Percentiles rank a stretch among this genome's conserved stretches.
phyloP scores from a whole-genome alignment of 2,329 filamentous ascomycete species.

The Colletotrichum graminicola region DNA sequence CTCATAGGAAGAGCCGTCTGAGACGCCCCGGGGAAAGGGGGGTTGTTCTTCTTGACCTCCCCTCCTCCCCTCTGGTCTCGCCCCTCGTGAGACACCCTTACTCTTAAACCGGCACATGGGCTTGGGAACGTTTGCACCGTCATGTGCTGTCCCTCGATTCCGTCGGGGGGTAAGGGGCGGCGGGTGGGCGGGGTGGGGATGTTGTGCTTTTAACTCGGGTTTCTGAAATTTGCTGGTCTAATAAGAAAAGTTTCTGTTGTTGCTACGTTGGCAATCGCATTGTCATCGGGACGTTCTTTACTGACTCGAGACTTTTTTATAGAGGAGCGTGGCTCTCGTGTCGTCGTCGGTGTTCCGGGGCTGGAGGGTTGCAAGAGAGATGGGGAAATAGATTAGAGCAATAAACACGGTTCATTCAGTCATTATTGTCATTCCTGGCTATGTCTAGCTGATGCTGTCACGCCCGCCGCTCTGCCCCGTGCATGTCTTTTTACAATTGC shows the following conservation, averaged over 20 bases:
- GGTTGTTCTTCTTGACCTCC: background rate
- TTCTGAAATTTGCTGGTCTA: conserved; percentile 54
- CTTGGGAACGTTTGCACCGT: conserved; percentile 47
- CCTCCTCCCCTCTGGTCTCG: conserved; percentile 40
- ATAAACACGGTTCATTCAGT: conserved; percentile 31
- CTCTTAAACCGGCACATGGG: conserved; percentile 25
- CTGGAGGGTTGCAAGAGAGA: background rate
- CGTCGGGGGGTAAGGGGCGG: conserved; percentile 41
- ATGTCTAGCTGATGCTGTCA: background rate
- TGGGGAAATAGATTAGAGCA: background rate
- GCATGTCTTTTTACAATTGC: no score
- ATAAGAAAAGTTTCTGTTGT: background rate
- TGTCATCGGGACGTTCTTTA: background rate
- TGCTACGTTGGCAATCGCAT: background rate
- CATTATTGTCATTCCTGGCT: conserved; percentile 4
- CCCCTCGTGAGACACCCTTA: conserved; percentile 17
- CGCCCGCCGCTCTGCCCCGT: background rate
- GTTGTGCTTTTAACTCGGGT: conserved; percentile 62
- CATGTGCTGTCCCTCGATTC: conserved; percentile 48
- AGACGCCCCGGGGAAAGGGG: conserved; percentile 49
- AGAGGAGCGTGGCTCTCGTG: background rate
- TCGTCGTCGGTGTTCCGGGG: background rate
- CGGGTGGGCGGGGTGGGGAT: conserved; percentile 50
- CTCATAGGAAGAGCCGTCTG: conserved; percentile 62
- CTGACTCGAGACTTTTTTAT: conserved; percentile 12